Percentiles rank a stretch among this genome's conserved stretches.
Conservation (phyloP, 176 grass and related monocot species). For the Paspalum notatum region DNA sequence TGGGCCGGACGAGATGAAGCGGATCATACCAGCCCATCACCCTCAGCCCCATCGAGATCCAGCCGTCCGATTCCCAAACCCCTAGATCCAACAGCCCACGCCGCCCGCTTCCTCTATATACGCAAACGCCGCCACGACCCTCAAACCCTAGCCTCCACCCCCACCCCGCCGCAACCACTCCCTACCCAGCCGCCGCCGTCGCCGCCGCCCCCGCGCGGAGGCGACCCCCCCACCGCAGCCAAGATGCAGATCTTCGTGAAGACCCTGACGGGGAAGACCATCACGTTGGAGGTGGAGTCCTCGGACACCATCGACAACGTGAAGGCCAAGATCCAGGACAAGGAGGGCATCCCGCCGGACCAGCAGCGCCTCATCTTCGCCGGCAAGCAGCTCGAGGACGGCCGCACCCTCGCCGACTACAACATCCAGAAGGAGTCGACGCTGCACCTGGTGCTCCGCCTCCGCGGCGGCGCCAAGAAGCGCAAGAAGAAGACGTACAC, state of each 20-base stretch:
- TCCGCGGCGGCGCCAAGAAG: conserved; percentile 82
- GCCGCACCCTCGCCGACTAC: conserved; percentile 85
- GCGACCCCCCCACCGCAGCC: conserved; percentile 27
- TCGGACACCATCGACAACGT: conserved; percentile 90
- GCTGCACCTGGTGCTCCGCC: conserved; percentile 76
- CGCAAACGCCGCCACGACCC: accelerated
- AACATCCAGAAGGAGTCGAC: conserved; percentile 95
- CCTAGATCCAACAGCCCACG: conserved; percentile 45
- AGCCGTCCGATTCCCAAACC: conserved; percentile 39
- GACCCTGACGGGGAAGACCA: conserved; percentile 97
- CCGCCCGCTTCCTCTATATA: conserved; percentile 19
- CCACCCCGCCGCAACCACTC: not conserved
- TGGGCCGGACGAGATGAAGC: not conserved
- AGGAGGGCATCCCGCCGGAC: conserved; percentile 86
- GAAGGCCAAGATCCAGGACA: conserved; percentile 91
- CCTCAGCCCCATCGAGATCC: not conserved
- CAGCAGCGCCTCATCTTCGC: conserved; percentile 90
- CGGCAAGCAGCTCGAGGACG: conserved; percentile 86
- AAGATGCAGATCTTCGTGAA: conserved; percentile 95
- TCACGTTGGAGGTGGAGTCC: conserved; percentile 95
- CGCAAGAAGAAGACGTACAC: conserved; percentile 92
- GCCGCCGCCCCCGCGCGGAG: conserved; percentile 42
- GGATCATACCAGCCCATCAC: not conserved
- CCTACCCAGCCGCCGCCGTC: conserved; percentile 31
- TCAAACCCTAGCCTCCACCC: conserved; percentile 29